Base-by-base conservation (phyloP, 1,284 basidiomycete species). In the Boletellus sp. region DNA sequence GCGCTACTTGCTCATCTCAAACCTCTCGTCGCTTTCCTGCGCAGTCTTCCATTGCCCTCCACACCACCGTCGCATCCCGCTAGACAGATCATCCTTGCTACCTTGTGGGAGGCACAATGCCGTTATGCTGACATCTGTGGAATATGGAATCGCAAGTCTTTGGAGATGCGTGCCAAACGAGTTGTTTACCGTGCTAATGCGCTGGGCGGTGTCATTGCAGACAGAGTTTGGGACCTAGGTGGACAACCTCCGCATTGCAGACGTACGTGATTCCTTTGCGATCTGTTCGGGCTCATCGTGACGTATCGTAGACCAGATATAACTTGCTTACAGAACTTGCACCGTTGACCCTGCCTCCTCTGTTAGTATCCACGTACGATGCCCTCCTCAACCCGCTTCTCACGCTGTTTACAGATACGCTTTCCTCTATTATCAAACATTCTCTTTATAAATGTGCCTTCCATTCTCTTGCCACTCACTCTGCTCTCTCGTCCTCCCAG, bases 71-170 rank as follows among this genome's bases (percentile, higher is more conserved):
- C 86, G 0, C 88, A 91, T 62, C 86, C 86, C 4, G 86, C 87
- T 10, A 80, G 86, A 0, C 71, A 73, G 3, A 72, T 74, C 2
- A 90, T 91, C 41, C 70, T 82, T 30, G 89, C 89, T 15, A 32
- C 30, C 12, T 13, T 32, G 30, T 13, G 77, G 59, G 89, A 91
- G 32, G 87, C 88, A 4, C 87, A 89, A 67, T 77, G 77, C 51
- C 89, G 89, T 2, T 91, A 88, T 57, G 89, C 86, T 0, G 89
- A 91, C 56, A 91, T 91, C 88, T 78, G 89, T 24, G 87, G 88
- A 5, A 75, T 74, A 12, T 91, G 89, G 89, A 75, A 74, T 37
- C 76, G 78, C 55, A 88, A 85, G 60, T 86, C 85, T 47, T 21
- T 32, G 13, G 89, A 91, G 61, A 73, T 73, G 11, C 82, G 83